Evolutionary conservation across 495 filamentous ascomycete species (phyloP).

Genomic region (Podospora comata): DNA sequence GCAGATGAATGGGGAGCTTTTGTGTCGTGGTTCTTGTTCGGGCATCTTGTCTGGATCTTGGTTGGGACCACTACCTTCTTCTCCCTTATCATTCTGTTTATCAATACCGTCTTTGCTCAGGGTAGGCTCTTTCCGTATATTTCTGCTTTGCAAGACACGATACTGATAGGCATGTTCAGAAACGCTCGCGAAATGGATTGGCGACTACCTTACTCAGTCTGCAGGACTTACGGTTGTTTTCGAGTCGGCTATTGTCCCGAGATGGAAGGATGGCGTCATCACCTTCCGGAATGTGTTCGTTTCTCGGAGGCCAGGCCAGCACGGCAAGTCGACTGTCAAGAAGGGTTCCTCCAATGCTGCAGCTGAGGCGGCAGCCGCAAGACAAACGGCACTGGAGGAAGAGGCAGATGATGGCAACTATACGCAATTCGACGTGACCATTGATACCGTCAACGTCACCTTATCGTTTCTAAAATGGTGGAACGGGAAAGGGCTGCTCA

Average conservation of each 20-base stretch:
- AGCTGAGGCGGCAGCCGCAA: constrained; percentile 79
- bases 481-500: constrained; percentile 88
- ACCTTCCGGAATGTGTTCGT: constrained; percentile 97
- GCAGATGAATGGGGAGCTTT: constrained; percentile 92
- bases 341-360: constrained; percentile 88
- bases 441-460: constrained; percentile 93
- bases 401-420: constrained; percentile 92
- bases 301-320: constrained; percentile 81
- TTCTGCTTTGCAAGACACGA: no score
- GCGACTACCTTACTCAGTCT: constrained; percentile 92
- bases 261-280: constrained; percentile 91
- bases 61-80: constrained; percentile 97
- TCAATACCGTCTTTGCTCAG: constrained; percentile 97
- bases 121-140: constrained; percentile 39
- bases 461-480: constrained; percentile 98
- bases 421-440: constrained; percentile 93
- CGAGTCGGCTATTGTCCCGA: constrained; percentile 94
- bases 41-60: constrained; percentile 91
- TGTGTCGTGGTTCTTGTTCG: constrained; percentile 89
- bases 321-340: constrained; percentile 66
- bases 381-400: constrained; percentile 45
- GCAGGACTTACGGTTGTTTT: constrained; percentile 96
- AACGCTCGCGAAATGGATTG: constrained; percentile 87
- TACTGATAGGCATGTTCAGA: constrained; percentile 31
- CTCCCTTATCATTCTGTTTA: constrained; percentile 78